Conservation (phyloP, 768 basidiomycete genomes). For the Termitomyces sp. region DNA sequence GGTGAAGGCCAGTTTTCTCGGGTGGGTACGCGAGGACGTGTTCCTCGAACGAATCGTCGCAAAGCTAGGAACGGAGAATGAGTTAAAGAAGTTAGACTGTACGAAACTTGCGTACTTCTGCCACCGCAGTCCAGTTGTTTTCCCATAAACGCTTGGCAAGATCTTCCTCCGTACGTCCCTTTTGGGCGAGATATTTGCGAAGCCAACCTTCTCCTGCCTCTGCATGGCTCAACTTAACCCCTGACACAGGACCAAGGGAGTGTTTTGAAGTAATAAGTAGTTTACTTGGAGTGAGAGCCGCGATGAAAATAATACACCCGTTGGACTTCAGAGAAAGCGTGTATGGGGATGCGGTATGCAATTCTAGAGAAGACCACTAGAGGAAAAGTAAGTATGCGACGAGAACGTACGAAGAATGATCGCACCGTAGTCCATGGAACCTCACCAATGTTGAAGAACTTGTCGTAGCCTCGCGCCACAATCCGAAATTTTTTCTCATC, state of each 20-base stretch:
- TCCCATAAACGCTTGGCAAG: slow-evolving; percentile 76
- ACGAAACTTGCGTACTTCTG: slow-evolving; percentile 60
- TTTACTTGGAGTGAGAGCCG: slow-evolving; percentile 70
- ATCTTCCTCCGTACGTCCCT: slow-evolving; percentile 66
- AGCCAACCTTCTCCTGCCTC: slow-evolving; percentile 86
- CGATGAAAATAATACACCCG: slow-evolving; percentile 96
- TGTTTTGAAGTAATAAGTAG: slow-evolving; percentile 93
- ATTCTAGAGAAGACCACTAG: slow-evolving; percentile 74
- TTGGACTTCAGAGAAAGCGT: slow-evolving; percentile 91
- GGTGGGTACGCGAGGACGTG: slow-evolving; percentile 85
- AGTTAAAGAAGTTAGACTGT: background rate
- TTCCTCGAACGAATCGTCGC: slow-evolving; percentile 96
- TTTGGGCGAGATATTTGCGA: slow-evolving; percentile 54
- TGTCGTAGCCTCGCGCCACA: slow-evolving; percentile 92
- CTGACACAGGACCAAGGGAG: slow-evolving; percentile 61
- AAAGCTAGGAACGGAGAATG: slow-evolving; percentile 58
- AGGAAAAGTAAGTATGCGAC: slow-evolving; percentile 6
- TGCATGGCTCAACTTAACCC: slow-evolving; percentile 60
- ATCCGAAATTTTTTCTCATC: slow-evolving; percentile 48
- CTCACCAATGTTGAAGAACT: slow-evolving; percentile 98
- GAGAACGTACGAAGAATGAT: background rate
- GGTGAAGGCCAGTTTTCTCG: slow-evolving; percentile 84
- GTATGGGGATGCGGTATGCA: slow-evolving; percentile 73
- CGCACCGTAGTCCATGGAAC: slow-evolving; percentile 92
- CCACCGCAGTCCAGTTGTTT: slow-evolving; percentile 83